Base-by-base conservation (phyloP, 2,329 filamentous ascomycete species). In the Tolypocladium tundrense region DNA sequence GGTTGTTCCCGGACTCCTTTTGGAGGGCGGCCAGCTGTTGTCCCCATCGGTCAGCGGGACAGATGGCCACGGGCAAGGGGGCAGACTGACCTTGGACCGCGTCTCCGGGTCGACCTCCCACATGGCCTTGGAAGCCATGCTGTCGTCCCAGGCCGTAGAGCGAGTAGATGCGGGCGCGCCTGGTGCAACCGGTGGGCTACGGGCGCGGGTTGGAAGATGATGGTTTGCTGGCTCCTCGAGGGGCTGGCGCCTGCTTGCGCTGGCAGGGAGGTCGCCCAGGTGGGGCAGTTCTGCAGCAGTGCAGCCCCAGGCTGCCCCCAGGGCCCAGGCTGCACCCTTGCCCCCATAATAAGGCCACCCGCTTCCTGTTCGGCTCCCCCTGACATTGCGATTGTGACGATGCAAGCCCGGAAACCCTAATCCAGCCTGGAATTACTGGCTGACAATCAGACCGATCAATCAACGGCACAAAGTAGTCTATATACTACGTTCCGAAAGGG, bases 31-130 rank as follows among this genome's bases (percentile, higher is more conserved):
- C 85, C 70, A 99, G 86, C 91, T 96, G 72, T 60, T 16, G 39
- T 27, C n/a, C 1, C 24, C 24, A 2, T 31, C 16, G 42, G 48
- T 58, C 31, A 60, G 27, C 59, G 48, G 48, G n/a, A 35, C 31
- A n/a, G 58, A 60, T 61, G 58, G 60, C 56, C 59, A 42, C 8
- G 27, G 53, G 55, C 31, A 40, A 66, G 53, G 55, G 27, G 24
- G 24, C 24, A 40, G 53, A 59, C 73, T 66, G 77, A 95, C 92
- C 85, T 97, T 97, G 70, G 88, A 91, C 76, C 91, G 86, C 61
- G 93, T 97, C 80, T 97, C 93, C 54, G 94, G 94, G 75, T 99
- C 94, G 64, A 99, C 91, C 78, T 99, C 94, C 94, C 94, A 99
- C 88, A 96, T 93, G 65, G 81, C 84, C 76, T 92, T 93, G 69